Evolutionary conservation across 768 basidiomycete species (phyloP).

Genomic region (Amanita muscaria): DNA sequence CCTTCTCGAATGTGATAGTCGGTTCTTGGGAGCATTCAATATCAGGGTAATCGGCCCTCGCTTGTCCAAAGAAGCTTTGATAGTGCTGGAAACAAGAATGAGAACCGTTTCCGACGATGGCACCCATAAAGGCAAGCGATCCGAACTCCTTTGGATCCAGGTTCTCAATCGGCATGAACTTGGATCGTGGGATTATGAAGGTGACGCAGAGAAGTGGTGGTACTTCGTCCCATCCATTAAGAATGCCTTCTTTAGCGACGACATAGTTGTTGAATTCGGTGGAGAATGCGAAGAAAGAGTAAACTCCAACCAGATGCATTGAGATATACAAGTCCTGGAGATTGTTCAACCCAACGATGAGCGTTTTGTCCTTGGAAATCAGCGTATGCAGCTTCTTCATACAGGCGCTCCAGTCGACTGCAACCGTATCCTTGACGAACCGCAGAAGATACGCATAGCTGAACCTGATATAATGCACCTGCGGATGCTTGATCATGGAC

Average conservation of each 20-base stretch:
- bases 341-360: conserved; percentile 21
- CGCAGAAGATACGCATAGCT: conserved; percentile 39
- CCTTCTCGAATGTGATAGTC: conserved; percentile 12
- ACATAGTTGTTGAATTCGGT: conserved; percentile 2
- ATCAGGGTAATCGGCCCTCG: not conserved
- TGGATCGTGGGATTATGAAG: conserved; percentile 26
- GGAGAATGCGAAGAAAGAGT: conserved; percentile 10
- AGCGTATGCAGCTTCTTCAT: conserved; percentile 27
- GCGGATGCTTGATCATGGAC: conserved; percentile 14
- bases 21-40: conserved; percentile 10
- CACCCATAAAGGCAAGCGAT: conserved; percentile 13
- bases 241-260: conserved; percentile 13
- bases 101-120: not conserved
- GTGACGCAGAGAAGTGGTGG: conserved; percentile 31
- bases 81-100: conserved; percentile 14
- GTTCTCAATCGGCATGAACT: conserved; percentile 20
- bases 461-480: conserved; percentile 37
- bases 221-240: conserved; percentile 24
- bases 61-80: not conserved
- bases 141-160: conserved; percentile 9
- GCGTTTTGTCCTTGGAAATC: conserved; percentile 14
- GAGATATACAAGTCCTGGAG: conserved; percentile 32
- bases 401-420: conserved; percentile 32
- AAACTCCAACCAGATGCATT: conserved; percentile 24
- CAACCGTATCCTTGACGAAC: conserved; percentile 27